Base-by-base conservation (phyloP, 352 stramenopile species). In the Thalassiosira hispida region DNA sequence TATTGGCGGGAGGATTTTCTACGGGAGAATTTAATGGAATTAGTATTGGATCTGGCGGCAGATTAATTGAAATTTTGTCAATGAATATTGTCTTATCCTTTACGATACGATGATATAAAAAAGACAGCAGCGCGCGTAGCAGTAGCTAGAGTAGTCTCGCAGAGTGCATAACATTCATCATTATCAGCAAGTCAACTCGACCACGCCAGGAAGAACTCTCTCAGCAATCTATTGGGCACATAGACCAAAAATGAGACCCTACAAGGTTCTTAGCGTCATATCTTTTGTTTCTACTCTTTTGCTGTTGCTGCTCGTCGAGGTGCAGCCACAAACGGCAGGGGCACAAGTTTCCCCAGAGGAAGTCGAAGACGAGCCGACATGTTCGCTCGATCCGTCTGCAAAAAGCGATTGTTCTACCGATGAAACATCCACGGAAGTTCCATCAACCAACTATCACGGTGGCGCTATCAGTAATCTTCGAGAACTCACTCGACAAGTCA, bases 401-500 rank as follows among this genome's bases (percentile, higher is more conserved):
- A 31, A 27, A 27, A 25, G 33, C 14, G 51, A 67, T 52, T 79
- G 60, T 16, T 68, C 35, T 49, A 40, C 40, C 23, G 31, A 6
- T 14, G 56, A 16, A 27, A 6, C 9, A 5, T 33, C 7, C 64
- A 27, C 25, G 2, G 18, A 46, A 18, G 33, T 51, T 14, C 11
- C 7, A 25, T 16, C 55, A 63, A 11, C 18, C n/a, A 20, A 60
- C 11, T 49, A 22, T 35, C 42, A 33, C 38, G n/a, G n/a, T n/a
- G n/a, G n/a, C 20, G 23, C 25, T 33, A 60, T 77, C 2, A 23
- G 9, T 7, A 60, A 14, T 16, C n/a, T 25, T 4, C 27, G 7
- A 61, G 61, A 67, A 60, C 53, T 79, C 53, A 64, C 40, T 18
- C 35, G 33, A 14, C 52, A 56, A 70, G 63, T 80, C 20, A 56